A percentile compares a stretch with the other conserved stretches of the same genome.
phyloP scores from a whole-genome alignment of 2,329 filamentous ascomycete species.

The Claviceps maximensis region DNA sequence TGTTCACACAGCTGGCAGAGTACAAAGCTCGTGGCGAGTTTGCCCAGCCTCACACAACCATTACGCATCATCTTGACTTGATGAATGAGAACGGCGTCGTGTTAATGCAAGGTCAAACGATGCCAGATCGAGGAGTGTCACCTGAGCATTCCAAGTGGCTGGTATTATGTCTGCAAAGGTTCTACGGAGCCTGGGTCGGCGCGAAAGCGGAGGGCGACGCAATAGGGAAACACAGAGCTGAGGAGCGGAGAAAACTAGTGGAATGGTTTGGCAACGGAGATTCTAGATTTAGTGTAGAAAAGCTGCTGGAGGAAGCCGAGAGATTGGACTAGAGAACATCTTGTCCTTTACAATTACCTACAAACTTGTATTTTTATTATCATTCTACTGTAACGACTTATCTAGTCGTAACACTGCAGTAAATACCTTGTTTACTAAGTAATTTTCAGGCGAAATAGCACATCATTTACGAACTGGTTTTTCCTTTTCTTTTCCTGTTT shows the following conservation, averaged over 20 bases:
- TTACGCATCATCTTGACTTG: constrained; percentile 83
- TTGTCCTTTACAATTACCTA: not conserved
- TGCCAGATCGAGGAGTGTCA: constrained; percentile 61
- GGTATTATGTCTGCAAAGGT: constrained; percentile 84
- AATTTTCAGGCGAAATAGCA: no score
- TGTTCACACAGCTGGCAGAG: constrained; percentile 89
- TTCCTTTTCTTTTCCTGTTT: no score
- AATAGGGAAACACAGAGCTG: constrained; percentile 40
- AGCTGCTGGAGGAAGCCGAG: constrained; percentile 80
- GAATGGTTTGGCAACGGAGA: constrained; percentile 76
- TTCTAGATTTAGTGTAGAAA: constrained; percentile 65
- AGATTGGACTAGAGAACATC: constrained; percentile 42
- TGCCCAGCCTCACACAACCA: constrained; percentile 80
- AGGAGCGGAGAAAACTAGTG: constrained; percentile 56
- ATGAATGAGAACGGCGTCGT: constrained; percentile 63
- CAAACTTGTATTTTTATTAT: no score
- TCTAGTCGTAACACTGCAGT: no score
- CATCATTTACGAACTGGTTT: no score
- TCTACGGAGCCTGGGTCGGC: constrained; percentile 60
- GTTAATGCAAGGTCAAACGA: constrained; percentile 70
- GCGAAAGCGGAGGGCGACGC: constrained; percentile 22
- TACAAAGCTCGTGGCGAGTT: constrained; percentile 86
- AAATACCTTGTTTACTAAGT: no score
- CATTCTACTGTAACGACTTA: no score
- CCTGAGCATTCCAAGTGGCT: constrained; percentile 80